A percentile compares a stretch with the other conserved stretches of the same genome.
Evolutionary conservation across 2,329 filamentous ascomycete genomes (phyloP).

Genomic region (Cladosporium cucumerinum): DNA sequence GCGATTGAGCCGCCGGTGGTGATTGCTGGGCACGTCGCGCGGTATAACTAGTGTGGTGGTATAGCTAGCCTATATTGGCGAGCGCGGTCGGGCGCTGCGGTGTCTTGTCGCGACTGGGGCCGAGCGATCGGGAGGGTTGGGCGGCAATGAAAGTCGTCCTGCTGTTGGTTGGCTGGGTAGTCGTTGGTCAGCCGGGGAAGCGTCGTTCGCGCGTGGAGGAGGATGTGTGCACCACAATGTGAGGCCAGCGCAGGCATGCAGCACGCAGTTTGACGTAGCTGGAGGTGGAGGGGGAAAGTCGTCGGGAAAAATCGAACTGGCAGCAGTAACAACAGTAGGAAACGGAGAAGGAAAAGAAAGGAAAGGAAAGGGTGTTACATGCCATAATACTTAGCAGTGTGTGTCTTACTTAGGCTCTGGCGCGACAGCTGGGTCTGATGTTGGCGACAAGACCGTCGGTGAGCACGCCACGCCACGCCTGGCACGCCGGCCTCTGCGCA

Average conservation of each 20-base stretch:
- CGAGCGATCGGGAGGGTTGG: constrained; percentile 5
- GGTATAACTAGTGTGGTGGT: constrained; percentile 6
- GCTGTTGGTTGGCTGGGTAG: background rate
- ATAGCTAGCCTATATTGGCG: constrained; percentile 15
- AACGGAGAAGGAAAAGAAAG: background rate
- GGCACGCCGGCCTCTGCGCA: constrained; percentile 6
- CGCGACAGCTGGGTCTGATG: background rate
- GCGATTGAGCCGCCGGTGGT: background rate
- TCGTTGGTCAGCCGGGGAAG: constrained; percentile 7
- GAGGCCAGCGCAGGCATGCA: constrained; percentile 1
- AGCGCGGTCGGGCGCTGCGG: constrained; percentile 2
- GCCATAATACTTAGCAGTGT: constrained; percentile 7
- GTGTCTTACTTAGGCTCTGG: background rate
- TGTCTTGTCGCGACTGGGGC: constrained; percentile 14
- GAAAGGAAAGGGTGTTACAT: too few relatives aligned
- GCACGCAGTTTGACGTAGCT: background rate
- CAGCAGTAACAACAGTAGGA: background rate
- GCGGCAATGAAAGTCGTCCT: background rate
- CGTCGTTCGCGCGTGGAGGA: constrained; percentile 1
- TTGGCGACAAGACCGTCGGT: constrained; percentile 6
- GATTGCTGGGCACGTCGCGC: constrained; percentile 4
- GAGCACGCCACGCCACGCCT: background rate
- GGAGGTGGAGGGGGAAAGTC: background rate
- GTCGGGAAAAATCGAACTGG: background rate
- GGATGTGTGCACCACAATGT: constrained; percentile 1